These are phyloP conservation scores for Nannochloropsis gaditana DNA, from an alignment of 108 stramenopile genomes.

Conservation along the genomic window DNA sequence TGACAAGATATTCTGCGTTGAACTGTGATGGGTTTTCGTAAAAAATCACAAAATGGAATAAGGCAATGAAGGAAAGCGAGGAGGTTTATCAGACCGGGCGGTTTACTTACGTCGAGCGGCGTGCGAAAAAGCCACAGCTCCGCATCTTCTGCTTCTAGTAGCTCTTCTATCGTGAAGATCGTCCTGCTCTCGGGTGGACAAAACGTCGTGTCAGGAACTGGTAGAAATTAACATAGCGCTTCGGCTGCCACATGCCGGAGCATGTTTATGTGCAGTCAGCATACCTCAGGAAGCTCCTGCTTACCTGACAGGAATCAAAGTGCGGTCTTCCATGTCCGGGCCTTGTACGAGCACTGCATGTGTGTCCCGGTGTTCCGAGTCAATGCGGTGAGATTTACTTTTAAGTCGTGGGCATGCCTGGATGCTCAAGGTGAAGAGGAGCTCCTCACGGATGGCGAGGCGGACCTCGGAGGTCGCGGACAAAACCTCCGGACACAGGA, in stretches of 20 bases:
- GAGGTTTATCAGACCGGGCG: background rate
- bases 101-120: background rate
- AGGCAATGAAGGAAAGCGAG: background rate
- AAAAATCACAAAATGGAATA: background rate
- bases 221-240: too few species aligned
- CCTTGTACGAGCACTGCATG: background rate
- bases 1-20: background rate
- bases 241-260: too few species aligned
- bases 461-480: too few species aligned
- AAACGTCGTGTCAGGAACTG: too few species aligned
- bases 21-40: background rate
- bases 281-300: background rate
- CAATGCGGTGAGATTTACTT: too few species aligned
- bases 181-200: background rate
- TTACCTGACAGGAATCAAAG: slow-evolving; percentile 8
- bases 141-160: background rate
- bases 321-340: background rate
- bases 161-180: slow-evolving; percentile 9
- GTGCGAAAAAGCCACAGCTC: slow-evolving; percentile 19
- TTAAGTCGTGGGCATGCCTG: too few species aligned
- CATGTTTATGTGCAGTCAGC: too few species aligned
- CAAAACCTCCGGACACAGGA: too few species aligned
- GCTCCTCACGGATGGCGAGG: too few species aligned
- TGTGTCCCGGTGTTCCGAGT: too few species aligned
- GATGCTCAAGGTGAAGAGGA: too few species aligned